Conservation (phyloP, 1,284 basidiomycete genomes). For the Heterobasidion irregulare region DNA sequence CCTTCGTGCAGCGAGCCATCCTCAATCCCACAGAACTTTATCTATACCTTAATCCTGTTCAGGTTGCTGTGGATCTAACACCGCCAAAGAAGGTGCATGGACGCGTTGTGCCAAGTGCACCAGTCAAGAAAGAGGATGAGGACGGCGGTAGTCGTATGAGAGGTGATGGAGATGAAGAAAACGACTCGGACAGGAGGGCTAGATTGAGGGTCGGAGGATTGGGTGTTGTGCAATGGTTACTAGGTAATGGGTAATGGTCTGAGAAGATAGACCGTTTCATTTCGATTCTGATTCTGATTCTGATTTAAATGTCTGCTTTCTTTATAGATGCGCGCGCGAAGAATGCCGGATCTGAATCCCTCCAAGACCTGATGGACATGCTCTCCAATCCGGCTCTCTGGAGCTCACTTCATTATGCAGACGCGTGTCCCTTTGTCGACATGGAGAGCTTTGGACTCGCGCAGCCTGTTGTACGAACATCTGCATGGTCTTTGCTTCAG, state of each 20-base stretch:
- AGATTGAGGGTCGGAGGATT: constrained; percentile 68
- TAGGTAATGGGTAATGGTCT: constrained; percentile 31
- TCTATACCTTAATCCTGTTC: constrained; percentile 59
- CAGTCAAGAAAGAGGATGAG: constrained; percentile 18
- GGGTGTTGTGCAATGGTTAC: constrained; percentile 56
- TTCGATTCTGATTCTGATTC: constrained; percentile 7
- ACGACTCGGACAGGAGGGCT: constrained; percentile 58
- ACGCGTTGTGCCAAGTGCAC: constrained; percentile 13
- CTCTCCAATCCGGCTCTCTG: constrained; percentile 50
- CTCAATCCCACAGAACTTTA: constrained; percentile 66
- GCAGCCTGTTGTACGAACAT: constrained; percentile 63
- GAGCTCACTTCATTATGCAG: constrained; percentile 44
- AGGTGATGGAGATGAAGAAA: constrained; percentile 55
- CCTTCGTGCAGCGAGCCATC: constrained; percentile 46
- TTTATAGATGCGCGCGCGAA: constrained; percentile 1
- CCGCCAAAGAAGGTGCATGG: constrained; percentile 22
- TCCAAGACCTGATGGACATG: constrained; percentile 25
- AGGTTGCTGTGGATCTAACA: constrained; percentile 26
- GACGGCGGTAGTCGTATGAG: constrained; percentile 27
- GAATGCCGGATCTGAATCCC: constrained; percentile 4
- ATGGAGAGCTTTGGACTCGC: constrained; percentile 42
- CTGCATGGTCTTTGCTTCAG: constrained; percentile 49
- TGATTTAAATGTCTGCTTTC: background rate
- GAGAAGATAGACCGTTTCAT: background rate
- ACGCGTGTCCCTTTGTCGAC: constrained; percentile 34